Evolutionary conservation across 495 filamentous ascomycete species (phyloP), one percentile per base, ranked within the genome.

Genomic region (Staphylotrichum longicolle): DNA sequence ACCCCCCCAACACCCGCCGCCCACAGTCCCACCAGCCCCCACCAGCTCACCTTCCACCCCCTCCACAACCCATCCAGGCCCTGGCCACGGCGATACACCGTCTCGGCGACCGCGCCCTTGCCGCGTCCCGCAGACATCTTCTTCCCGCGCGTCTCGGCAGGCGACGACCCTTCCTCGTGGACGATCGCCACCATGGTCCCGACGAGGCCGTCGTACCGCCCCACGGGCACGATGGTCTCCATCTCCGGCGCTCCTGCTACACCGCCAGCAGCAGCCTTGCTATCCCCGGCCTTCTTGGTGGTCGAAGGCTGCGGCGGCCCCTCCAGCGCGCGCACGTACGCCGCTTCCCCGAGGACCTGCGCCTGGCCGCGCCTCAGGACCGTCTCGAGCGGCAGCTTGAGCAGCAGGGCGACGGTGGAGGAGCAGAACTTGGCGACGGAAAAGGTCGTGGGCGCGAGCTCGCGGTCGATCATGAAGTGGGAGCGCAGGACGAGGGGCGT

Each of bases 31-130:
- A 93, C 87, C 58, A 97, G 77, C 0, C 93, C 93, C 94, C 94
- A 98, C 83, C 95, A 90, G 9, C 92, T 92, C 15, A 97, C 88
- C 68, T 90, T 87, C 94, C 94, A 98, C 12, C 94, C 94, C 50
- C 94, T 82, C 81, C 91, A 96, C 12, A 98, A 78, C 1, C 95
- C 94, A 35, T 88, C 82, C 33, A 91, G 66, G 7, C 94, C 94
- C 66, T 96, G 91, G 12, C 91, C 91, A 61, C 85, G 84, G 33
- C 81, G 77, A 50, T 79, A 80, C 48, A 81, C 80, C 47, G 79
- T 77, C 58, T 79, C 74, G 7, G 70, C 68, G 20, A 70, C 67
- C 9, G 9, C 48, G 30, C 4, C 60, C 70, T 75, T 77, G 61
- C 60, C 63, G 55, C 69, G 75, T 60, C 62, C 74, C 53, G 5